These are phyloP conservation scores for Candida quercuum DNA, from an alignment of 805 yeast genomes.

Conservation along the genomic window DNA sequence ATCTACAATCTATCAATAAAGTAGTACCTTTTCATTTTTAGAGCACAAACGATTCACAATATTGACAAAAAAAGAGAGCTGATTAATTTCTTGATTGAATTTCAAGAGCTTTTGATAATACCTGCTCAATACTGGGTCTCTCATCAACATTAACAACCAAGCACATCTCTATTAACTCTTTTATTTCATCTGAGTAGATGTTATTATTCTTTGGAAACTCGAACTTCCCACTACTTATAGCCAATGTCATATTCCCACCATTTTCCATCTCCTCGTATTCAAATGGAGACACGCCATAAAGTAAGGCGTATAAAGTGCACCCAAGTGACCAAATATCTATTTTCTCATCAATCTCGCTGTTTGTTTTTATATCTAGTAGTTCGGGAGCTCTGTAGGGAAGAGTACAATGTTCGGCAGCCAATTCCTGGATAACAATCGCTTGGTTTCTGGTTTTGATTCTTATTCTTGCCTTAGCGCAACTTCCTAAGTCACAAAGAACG, in stretches of 20 bases:
- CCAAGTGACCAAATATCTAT: conserved; percentile 93
- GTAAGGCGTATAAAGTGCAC: conserved; percentile 68
- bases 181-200: conserved; percentile 48
- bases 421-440: conserved; percentile 73
- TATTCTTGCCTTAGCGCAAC: conserved; percentile 61
- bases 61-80: too few relatives aligned
- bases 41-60: neutral
- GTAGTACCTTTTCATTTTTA: too few relatives aligned
- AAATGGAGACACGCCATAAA: conserved; percentile 82
- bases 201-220: conserved; percentile 26
- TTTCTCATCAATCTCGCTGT: conserved; percentile 59
- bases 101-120: conserved; percentile 45
- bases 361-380: conserved; percentile 68
- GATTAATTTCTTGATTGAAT: conserved; percentile 22
- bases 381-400: conserved; percentile 90
- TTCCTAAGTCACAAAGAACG: conserved; percentile 80
- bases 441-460: conserved; percentile 54
- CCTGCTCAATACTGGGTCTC: conserved; percentile 61
- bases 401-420: conserved; percentile 81
- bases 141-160: conserved; percentile 52
- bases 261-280: conserved; percentile 74
- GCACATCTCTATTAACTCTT: conserved; percentile 54
- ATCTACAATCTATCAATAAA: too few relatives aligned
- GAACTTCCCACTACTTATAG: conserved; percentile 55
- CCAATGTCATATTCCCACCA: conserved; percentile 78